A percentile compares a stretch with the other conserved stretches of the same genome.
These are phyloP conservation scores for Thecaphora frezii DNA, from an alignment of 1,284 basidiomycete species.

Conservation along the genomic window DNA sequence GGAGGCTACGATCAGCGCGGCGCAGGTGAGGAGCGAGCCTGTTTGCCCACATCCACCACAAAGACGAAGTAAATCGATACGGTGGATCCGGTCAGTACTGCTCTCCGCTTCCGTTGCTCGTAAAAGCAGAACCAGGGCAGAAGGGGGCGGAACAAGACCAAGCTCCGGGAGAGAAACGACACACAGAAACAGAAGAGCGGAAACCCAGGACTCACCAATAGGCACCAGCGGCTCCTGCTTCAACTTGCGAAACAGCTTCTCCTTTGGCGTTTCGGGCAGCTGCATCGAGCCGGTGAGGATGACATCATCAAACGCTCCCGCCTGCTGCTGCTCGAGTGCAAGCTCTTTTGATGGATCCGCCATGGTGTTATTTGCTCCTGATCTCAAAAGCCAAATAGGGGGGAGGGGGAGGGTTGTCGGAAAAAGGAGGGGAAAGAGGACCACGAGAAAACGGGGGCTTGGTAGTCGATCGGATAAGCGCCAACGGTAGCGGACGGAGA, in stretches of 20 bases:
- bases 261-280: conserved; percentile 28
- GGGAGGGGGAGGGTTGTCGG: neutral
- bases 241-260: conserved; percentile 54
- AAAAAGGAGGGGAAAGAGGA: no score
- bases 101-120: neutral
- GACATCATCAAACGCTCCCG: neutral
- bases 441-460: no score
- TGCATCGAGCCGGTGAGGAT: neutral
- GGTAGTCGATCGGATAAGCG: no score
- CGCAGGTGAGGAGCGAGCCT: conserved; percentile 53
- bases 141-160: neutral
- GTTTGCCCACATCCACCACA: no score
- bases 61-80: no score
- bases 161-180: neutral
- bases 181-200: neutral
- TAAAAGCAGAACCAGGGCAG: no score
- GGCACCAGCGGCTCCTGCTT: conserved; percentile 56
- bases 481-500: no score
- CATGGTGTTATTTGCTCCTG: no score
- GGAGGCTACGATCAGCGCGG: conserved; percentile 50
- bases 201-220: conserved; percentile 37
- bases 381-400: no score
- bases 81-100: neutral
- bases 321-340: neutral
- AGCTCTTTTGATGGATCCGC: no score